phyloP scores from a whole-genome alignment of 805 yeast species.

The Clavispora vitiphila region DNA sequence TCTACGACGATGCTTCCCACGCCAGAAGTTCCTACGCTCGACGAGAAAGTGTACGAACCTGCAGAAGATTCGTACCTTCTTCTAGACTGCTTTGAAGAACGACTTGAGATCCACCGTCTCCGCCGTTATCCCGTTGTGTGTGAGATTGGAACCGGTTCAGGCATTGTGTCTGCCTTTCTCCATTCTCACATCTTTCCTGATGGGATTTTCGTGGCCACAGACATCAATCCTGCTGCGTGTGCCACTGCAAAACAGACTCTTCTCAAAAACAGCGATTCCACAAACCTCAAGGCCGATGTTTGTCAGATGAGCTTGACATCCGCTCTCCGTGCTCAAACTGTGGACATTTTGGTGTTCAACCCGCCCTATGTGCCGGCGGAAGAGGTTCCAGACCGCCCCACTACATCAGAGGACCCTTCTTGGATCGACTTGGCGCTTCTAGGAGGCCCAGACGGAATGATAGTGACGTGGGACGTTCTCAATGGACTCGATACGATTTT shows the following conservation, averaged over 20 bases:
- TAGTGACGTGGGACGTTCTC: slow-evolving; percentile 64
- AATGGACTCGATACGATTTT: slow-evolving; percentile 48
- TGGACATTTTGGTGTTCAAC: slow-evolving; percentile 80
- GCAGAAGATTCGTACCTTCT: slow-evolving; percentile 87
- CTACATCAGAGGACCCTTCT: slow-evolving; percentile 36
- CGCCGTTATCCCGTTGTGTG: slow-evolving; percentile 48
- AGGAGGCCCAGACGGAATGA: slow-evolving; percentile 93
- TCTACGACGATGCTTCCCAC: slow-evolving; percentile 89
- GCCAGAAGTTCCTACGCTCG: slow-evolving; percentile 53
- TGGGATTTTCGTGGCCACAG: slow-evolving; percentile 63
- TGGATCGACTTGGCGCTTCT: slow-evolving; percentile 90
- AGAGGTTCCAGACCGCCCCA: slow-evolving; percentile 58
- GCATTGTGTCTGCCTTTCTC: slow-evolving; percentile 77
- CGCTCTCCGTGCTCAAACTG: slow-evolving; percentile 37
- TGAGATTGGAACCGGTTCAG: slow-evolving; percentile 92
- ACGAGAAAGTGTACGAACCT: slow-evolving; percentile 87
- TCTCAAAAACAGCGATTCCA: slow-evolving; percentile 13
- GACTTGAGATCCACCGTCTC: slow-evolving; percentile 16
- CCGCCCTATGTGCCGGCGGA: slow-evolving; percentile 97
- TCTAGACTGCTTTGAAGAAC: slow-evolving; percentile 68
- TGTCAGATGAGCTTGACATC: slow-evolving; percentile 56
- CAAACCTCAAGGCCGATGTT: slow-evolving; percentile 17
- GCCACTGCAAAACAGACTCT: slow-evolving; percentile 28
- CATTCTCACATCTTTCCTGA: slow-evolving; percentile 50
- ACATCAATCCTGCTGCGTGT: slow-evolving; percentile 78